Conservation (phyloP, 225 moss, liverwort and hornwort genomes). For the Physcomitrium patens region DNA sequence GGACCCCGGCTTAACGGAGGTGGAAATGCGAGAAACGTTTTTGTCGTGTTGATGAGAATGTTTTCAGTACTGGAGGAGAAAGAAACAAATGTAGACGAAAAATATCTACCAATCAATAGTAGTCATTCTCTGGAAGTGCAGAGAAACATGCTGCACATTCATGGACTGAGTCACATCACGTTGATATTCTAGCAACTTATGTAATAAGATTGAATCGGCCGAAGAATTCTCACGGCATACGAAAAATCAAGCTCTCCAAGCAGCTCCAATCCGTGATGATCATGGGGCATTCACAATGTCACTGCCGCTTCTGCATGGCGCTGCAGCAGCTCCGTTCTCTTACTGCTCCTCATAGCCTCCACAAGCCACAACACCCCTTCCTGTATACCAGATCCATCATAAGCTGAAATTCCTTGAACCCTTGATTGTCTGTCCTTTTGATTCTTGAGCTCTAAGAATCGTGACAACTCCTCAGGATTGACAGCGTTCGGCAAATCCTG, state of each 20-base stretch:
- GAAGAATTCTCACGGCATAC: slow-evolving; percentile 1
- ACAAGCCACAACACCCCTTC: slow-evolving; percentile 97
- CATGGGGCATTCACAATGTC: slow-evolving; percentile 51
- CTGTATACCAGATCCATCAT: slow-evolving; percentile 91
- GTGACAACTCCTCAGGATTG: slow-evolving; percentile 81
- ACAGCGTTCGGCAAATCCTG: slow-evolving; percentile 87
- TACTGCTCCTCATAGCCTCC: slow-evolving; percentile 86
- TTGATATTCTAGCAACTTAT: slow-evolving; percentile 18
- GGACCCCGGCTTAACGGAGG: too few species aligned
- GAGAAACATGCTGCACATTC: slow-evolving; percentile 9
- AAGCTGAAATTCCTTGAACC: slow-evolving; percentile 89
- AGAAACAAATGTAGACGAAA: too few species aligned
- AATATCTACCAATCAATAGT: background rate
- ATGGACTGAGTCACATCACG: slow-evolving; percentile 7
- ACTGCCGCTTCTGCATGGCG: slow-evolving; percentile 84
- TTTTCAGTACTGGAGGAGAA: too few species aligned
- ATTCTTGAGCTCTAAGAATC: slow-evolving; percentile 69
- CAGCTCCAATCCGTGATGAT: slow-evolving; percentile 8
- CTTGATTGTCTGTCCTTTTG: slow-evolving; percentile 60
- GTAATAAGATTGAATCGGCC: slow-evolving; percentile 17
- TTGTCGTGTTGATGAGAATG: too few species aligned
- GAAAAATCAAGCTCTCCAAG: background rate
- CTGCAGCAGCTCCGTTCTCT: slow-evolving; percentile 80
- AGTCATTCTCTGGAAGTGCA: slow-evolving; percentile 3
- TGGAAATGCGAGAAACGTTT: too few species aligned